Percentiles rank a stretch among this genome's conserved stretches.
These are phyloP conservation scores for Caloboletus firmus DNA, from an alignment of 1,284 basidiomycete genomes.

Conservation along the genomic window DNA sequence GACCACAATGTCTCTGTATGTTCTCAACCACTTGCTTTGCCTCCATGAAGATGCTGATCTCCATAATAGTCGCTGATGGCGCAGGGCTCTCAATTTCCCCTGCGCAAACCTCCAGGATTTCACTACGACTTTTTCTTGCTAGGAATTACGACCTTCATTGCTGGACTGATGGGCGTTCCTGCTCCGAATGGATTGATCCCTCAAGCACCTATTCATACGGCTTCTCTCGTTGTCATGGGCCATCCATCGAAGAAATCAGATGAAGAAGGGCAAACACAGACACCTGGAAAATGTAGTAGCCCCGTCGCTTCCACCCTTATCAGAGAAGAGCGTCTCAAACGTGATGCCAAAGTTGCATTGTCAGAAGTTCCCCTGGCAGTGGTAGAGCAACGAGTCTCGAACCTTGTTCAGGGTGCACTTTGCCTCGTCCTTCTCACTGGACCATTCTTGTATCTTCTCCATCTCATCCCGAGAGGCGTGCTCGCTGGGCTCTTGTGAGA, in stretches of 20 bases:
- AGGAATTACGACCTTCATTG: conserved; percentile 89
- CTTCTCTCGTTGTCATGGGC: conserved; percentile 80
- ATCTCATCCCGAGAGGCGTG: conserved; percentile 74
- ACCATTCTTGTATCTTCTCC: conserved; percentile 79
- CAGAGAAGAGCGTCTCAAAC: no score
- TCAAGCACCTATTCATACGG: conserved; percentile 94
- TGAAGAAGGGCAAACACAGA: conserved; percentile 38
- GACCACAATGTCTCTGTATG: conserved; percentile 83
- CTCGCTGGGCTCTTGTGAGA: conserved; percentile 72
- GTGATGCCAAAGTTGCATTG: conserved; percentile 17
- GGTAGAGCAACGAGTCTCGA: conserved; percentile 88
- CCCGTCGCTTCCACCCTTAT: not conserved
- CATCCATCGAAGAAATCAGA: conserved; percentile 45
- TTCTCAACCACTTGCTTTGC: not conserved
- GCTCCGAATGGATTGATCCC: conserved; percentile 96
- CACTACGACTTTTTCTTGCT: conserved; percentile 90
- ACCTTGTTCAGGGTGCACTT: conserved; percentile 80
- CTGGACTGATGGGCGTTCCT: conserved; percentile 87
- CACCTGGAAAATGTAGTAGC: not conserved
- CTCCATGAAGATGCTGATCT: not conserved
- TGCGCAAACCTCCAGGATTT: conserved; percentile 91
- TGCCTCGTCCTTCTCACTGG: conserved; percentile 80
- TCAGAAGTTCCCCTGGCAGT: conserved; percentile 73
- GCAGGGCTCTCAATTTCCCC: conserved; percentile 87
- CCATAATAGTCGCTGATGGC: conserved; percentile 79